Evolutionary conservation across 805 yeast genomes (phyloP), one percentile per base, ranked within the genome.

Genomic region (Kodamaea nitidulidarum): DNA sequence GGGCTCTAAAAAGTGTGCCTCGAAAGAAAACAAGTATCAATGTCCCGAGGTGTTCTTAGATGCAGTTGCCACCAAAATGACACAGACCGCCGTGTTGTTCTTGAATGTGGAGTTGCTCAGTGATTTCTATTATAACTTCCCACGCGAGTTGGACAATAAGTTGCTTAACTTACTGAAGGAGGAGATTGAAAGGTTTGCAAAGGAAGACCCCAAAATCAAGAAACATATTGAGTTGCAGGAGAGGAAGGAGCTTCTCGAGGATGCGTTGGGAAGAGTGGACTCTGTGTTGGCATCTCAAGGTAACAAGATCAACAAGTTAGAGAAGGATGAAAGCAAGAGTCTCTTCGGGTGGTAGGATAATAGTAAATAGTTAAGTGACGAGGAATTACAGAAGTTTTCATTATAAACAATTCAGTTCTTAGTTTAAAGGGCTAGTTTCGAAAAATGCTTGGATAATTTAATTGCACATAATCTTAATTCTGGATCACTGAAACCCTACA

Each of bases 31-130:
- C 59, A 88, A 85, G 59, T 88, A 82, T 57, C 83, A 81, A 49
- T 93, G 99, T 56, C 99, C 99, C 0, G 99, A 93, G 59, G 76
- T 90, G 5, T 95, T 90, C 50, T 69, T 93, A 57, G 95, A 88
- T 55, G 95, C 88, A 2, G 96, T 93, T 3, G 83, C 93, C 37
- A 90, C 88, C 46, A 93, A 93, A 60, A 67, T 93, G 16, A 87
- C 97, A 0, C 84, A 91, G 9, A 93, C 98, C 0, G 93, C 98
- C 0, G 93, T 93, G 3, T 63, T 93, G 45, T 93, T 93, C 53
- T 66, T 93, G 56, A 93, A 93, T 56, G 98, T 95, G 40, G 99
- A 93, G 61, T 68, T 93, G 40, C 68, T 93, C 46, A 84, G 95
- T 49, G 98, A 95, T 61, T 93, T 93, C 56, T 95, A 91, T 58